A percentile compares a stretch with the other conserved stretches of the same genome.
Conservation (phyloP, 2,329 filamentous ascomycete species). For the Rhynchosporium agropyri region DNA sequence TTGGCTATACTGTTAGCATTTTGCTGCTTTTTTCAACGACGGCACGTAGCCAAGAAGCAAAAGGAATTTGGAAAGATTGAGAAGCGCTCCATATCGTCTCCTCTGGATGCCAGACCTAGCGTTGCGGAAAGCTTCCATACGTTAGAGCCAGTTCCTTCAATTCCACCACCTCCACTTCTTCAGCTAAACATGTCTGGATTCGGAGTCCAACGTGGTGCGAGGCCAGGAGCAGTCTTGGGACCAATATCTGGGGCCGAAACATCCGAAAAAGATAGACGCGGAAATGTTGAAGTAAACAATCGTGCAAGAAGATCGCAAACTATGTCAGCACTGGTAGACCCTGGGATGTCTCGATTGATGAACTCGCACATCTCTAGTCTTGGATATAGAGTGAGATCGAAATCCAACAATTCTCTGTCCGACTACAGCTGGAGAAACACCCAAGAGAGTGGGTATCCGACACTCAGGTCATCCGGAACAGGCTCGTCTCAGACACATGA, state of each 20-base stretch:
- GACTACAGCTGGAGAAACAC: constrained; percentile 37
- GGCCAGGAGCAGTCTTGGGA: constrained; percentile 5
- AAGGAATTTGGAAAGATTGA: constrained; percentile 12
- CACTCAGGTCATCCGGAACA: constrained; percentile 29
- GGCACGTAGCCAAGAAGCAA: constrained; percentile 22
- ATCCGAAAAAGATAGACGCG: constrained; percentile 16
- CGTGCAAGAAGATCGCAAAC: constrained; percentile 28
- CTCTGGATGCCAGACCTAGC: constrained; percentile 28
- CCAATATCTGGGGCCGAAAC: constrained; percentile 12
- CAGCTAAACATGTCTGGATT: constrained; percentile 37
- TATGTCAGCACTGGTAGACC: constrained; percentile 24
- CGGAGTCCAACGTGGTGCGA: constrained; percentile 5
- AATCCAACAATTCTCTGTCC: constrained; percentile 36
- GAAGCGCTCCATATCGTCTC: constrained; percentile 37
- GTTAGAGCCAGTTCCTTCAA: constrained; percentile 13
- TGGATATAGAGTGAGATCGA: constrained; percentile 28
- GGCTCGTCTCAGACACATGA: constrained; percentile 28
- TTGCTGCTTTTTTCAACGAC: constrained; percentile 30
- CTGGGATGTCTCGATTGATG: constrained; percentile 22
- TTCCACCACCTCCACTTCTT: constrained; percentile 30
- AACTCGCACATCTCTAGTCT: constrained; percentile 21
- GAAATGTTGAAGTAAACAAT: constrained; percentile 17
- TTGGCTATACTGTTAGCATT: constrained; percentile 30
- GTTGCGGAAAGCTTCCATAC: constrained; percentile 25
- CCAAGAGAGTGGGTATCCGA: constrained; percentile 32